Evolutionary conservation across 2,329 filamentous ascomycete species (phyloP).

Genomic region (Diplodia corticola): DNA sequence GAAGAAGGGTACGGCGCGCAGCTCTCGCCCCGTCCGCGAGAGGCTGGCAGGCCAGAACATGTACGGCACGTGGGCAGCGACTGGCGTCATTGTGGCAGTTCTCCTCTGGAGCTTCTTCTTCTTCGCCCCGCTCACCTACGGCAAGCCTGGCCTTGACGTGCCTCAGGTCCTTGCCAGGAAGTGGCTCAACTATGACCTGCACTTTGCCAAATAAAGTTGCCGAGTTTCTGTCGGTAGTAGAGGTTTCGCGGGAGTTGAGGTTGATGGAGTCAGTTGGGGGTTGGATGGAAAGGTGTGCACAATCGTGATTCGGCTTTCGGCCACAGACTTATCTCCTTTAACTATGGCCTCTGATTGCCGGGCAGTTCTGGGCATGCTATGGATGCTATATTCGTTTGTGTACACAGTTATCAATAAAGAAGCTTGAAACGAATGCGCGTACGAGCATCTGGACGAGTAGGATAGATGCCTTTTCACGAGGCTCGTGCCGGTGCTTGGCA

Average conservation of each 20-base stretch:
- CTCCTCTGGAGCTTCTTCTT: slow-evolving; percentile 82
- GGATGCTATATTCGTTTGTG: neutral
- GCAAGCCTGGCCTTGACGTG: slow-evolving; percentile 81
- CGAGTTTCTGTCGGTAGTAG: neutral
- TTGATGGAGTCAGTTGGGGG: neutral
- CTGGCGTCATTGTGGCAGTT: slow-evolving; percentile 65
- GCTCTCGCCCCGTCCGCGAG: slow-evolving; percentile 71
- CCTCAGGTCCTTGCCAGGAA: slow-evolving; percentile 79
- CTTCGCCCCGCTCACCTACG: slow-evolving; percentile 94
- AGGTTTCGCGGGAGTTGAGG: neutral
- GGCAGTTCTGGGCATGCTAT: neutral
- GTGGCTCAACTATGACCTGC: slow-evolving; percentile 95
- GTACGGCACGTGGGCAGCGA: slow-evolving; percentile 75
- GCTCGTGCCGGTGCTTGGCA: neutral
- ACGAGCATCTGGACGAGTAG: neutral
- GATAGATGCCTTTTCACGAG: too few relatives aligned
- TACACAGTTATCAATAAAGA: neutral
- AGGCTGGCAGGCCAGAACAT: slow-evolving; percentile 78
- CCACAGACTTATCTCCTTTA: neutral
- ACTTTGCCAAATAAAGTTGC: slow-evolving; percentile 85
- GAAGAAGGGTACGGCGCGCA: slow-evolving; percentile 29
- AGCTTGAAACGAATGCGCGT: neutral
- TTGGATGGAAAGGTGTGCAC: neutral
- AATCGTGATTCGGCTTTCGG: neutral
- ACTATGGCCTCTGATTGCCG: neutral